These are phyloP conservation scores for Pestalotiopsis sp. DNA, from an alignment of 2,329 filamentous ascomycete species.

Conservation along the genomic window DNA sequence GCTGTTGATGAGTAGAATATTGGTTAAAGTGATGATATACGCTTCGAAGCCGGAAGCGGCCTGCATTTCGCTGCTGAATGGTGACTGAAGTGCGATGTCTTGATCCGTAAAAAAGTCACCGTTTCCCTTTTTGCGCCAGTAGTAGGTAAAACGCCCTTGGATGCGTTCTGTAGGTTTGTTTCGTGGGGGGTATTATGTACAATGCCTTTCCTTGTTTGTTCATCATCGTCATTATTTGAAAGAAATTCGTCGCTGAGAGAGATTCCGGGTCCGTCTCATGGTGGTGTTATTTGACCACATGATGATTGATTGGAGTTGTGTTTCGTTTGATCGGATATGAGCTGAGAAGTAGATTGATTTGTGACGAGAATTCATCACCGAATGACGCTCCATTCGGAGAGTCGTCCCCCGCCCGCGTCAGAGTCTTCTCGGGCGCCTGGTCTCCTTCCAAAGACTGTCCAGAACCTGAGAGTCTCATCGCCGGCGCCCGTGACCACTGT, in stretches of 20 bases:
- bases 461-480: constrained; percentile 94
- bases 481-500: constrained; percentile 95
- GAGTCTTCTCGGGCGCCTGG: constrained; percentile 72
- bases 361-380: constrained; percentile 46
- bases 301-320: constrained; percentile 11
- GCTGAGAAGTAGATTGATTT: constrained; percentile 12
- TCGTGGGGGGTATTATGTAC: constrained; percentile 3
- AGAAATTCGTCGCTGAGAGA: constrained; percentile 2
- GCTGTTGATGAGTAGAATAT: not conserved
- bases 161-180: not conserved
- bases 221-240: not conserved
- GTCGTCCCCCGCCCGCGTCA: constrained; percentile 58
- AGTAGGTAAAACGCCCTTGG: not conserved
- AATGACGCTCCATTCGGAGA: constrained; percentile 84
- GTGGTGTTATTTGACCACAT: constrained; percentile 3
- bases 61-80: not conserved
- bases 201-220: not conserved
- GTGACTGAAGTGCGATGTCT: not conserved
- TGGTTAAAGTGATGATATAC: not conserved
- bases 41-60: not conserved
- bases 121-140: not conserved
- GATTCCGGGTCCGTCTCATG: not conserved
- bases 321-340: constrained; percentile 14
- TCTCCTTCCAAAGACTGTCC: constrained; percentile 91
- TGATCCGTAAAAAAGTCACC: not conserved